Evolutionary conservation across 805 yeast genomes (phyloP).

Genomic region (Cyberlindnera sargentensis): DNA sequence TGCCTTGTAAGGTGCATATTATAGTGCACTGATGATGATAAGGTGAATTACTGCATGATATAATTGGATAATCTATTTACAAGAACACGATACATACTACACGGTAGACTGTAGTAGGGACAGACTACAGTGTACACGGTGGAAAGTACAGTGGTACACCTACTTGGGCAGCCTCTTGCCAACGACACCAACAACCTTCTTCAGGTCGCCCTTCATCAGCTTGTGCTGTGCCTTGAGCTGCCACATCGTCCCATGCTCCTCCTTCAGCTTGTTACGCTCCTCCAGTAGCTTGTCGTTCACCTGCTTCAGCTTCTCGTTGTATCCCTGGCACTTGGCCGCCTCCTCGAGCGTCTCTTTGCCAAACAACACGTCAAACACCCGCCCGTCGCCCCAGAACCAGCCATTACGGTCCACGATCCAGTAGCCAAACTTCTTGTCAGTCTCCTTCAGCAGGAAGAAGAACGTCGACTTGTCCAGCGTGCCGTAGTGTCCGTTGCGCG

Average conservation of each 20-base stretch:
- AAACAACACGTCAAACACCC: conserved; percentile 74
- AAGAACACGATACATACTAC: too few relatives aligned
- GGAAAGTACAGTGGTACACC: too few relatives aligned
- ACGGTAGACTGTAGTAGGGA: too few relatives aligned
- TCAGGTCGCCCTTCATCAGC: conserved; percentile 16
- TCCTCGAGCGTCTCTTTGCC: conserved; percentile 73
- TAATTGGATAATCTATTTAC: too few relatives aligned
- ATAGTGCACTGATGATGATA: too few relatives aligned
- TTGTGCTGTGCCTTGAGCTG: conserved; percentile 16
- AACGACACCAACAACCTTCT: conserved; percentile 15
- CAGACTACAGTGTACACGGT: too few relatives aligned
- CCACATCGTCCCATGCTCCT: conserved; percentile 19
- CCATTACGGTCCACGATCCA: conserved; percentile 80
- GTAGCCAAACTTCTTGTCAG: conserved; percentile 41
- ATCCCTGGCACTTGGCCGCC: conserved; percentile 42
- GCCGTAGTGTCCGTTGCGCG: conserved; percentile 85
- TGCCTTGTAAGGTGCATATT: too few relatives aligned
- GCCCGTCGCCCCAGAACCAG: conserved; percentile 89
- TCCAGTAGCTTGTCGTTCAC: conserved; percentile 15
- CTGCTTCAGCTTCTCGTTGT: conserved; percentile 17
- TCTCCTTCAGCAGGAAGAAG: conserved; percentile 64
- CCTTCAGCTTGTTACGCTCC: conserved; percentile 15
- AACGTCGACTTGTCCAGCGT: conserved; percentile 70
- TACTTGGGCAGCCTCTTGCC: neutral
- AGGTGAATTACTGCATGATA: too few relatives aligned